phyloP scores from a whole-genome alignment of 345 rosid genomes.

The Eutrema heterophyllum region DNA sequence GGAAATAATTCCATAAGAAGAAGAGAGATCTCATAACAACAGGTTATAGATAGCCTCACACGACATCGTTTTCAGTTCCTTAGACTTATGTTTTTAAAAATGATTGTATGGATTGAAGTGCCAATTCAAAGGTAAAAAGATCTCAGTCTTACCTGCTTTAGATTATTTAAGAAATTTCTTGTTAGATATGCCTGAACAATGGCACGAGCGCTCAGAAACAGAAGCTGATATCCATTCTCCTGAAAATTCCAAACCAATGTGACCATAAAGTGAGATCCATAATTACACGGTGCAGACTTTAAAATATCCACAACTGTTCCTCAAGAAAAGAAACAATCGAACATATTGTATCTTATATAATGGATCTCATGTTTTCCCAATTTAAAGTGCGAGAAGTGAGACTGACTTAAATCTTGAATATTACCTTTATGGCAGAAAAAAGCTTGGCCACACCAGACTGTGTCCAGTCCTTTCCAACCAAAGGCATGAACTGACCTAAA shows the following conservation, averaged over 20 bases:
- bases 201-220: constrained; percentile 93
- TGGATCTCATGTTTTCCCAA: neutral
- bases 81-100: neutral
- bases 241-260: constrained; percentile 29
- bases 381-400: neutral
- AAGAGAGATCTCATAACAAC: neutral
- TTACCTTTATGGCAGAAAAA: constrained; percentile 85
- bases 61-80: neutral
- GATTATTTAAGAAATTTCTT: constrained; percentile 65
- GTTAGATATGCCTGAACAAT: constrained; percentile 95
- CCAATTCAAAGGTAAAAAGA: neutral
- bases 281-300: neutral
- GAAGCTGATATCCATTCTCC: constrained; percentile 96
- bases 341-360: neutral
- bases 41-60: neutral
- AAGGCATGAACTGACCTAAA: constrained; percentile 94
- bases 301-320: neutral
- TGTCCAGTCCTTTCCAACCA: constrained; percentile 96
- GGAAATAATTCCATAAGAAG: neutral
- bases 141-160: constrained; percentile 60
- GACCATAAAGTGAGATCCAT: constrained; percentile 1
- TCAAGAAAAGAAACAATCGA: neutral
- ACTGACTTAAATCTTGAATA: constrained; percentile 4
- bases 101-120: neutral
- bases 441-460: constrained; percentile 95